Evolutionary conservation across 2,329 filamentous ascomycete genomes (phyloP).

Genomic region (Nannizziopsis arthrosporioides): DNA sequence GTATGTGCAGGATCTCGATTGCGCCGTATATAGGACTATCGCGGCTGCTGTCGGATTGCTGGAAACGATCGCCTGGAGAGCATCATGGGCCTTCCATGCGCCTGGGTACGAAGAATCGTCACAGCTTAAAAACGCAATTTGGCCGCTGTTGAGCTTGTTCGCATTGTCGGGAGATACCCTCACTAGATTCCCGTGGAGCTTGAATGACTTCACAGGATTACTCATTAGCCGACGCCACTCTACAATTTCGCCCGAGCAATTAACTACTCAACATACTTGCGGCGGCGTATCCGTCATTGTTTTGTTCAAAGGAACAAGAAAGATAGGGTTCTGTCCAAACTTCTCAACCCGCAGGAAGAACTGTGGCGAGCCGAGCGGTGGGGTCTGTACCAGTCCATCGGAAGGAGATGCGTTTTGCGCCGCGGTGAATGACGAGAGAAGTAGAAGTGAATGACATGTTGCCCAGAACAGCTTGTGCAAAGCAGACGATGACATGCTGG

Average conservation of each 20-base stretch:
- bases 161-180: slow-evolving; percentile 24
- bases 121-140: slow-evolving; percentile 34
- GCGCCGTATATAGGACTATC: slow-evolving; percentile 32
- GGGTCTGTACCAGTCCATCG: not conserved
- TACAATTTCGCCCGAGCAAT: not conserved
- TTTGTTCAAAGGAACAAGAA: not conserved
- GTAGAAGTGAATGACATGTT: slow-evolving; percentile 3
- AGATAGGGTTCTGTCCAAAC: not conserved
- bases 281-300: not conserved
- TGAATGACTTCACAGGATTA: slow-evolving; percentile 18
- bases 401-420: slow-evolving; percentile 6
- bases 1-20: slow-evolving; percentile 30
- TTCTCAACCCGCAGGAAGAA: slow-evolving; percentile 3
- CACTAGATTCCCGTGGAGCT: slow-evolving; percentile 21
- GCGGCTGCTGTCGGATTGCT: slow-evolving; percentile 20
- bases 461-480: slow-evolving; percentile 1
- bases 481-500: slow-evolving; percentile 3
- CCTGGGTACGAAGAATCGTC: slow-evolving; percentile 31
- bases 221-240: not conserved
- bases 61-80: slow-evolving; percentile 25
- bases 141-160: slow-evolving; percentile 17
- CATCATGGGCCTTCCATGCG: slow-evolving; percentile 26
- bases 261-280: not conserved
- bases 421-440: not conserved
- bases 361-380: not conserved